A percentile compares a stretch with the other conserved stretches of the same genome.
Evolutionary conservation across 2,329 filamentous ascomycete genomes (phyloP).

Genomic region (Cercospora zeae-maydis): DNA sequence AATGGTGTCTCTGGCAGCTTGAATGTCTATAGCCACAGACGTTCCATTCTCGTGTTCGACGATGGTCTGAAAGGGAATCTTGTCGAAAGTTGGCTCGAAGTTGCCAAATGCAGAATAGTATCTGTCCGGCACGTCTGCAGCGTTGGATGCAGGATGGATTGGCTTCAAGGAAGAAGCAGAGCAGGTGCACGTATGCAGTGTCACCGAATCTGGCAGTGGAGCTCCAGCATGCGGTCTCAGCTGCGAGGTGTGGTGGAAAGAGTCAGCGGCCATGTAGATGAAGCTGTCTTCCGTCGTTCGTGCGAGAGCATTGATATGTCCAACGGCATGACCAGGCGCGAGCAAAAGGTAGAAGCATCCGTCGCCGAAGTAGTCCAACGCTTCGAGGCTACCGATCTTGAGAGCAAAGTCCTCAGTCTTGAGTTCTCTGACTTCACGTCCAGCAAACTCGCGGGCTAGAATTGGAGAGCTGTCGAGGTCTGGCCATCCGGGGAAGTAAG

Average conservation of each 20-base stretch:
- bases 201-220: constrained; percentile 33
- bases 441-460: constrained; percentile 38
- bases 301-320: constrained; percentile 47
- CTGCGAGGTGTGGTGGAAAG: constrained; percentile 30
- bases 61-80: constrained; percentile 12
- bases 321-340: constrained; percentile 49
- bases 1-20: constrained; percentile 18
- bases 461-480: constrained; percentile 35
- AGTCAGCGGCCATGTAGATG: constrained; percentile 38
- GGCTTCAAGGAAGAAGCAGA: background rate
- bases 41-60: constrained; percentile 7
- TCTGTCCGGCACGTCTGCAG: constrained; percentile 40
- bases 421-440: constrained; percentile 33
- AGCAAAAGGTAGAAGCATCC: constrained; percentile 52
- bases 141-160: background rate
- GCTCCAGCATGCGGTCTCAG: constrained; percentile 39
- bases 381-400: constrained; percentile 42
- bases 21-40: constrained; percentile 17
- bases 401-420: constrained; percentile 30
- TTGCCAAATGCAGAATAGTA: constrained; percentile 14
- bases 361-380: constrained; percentile 52
- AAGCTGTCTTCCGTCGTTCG: constrained; percentile 39
- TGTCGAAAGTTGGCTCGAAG: constrained; percentile 1
- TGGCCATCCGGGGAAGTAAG: constrained; percentile 43
- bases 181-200: constrained; percentile 12